These are phyloP conservation scores for Mycena chlorophos DNA, from an alignment of 768 basidiomycete species.

Conservation along the genomic window DNA sequence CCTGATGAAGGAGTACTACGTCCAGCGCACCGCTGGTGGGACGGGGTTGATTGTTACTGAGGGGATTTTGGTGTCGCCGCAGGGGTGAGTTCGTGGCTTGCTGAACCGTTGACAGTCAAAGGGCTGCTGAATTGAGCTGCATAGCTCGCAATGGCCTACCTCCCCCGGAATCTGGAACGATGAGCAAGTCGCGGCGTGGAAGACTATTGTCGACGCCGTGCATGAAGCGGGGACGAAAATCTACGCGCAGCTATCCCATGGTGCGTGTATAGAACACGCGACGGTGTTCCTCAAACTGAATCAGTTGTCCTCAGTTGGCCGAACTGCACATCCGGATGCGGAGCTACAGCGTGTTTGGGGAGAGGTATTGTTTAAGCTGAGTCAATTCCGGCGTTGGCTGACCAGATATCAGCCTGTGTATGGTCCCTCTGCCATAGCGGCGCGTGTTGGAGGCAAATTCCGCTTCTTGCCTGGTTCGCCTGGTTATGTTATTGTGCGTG, in stretches of 20 bases:
- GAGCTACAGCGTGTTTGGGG: neutral
- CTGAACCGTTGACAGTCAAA: no score
- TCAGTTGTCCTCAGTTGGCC: neutral
- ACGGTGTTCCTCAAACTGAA: neutral
- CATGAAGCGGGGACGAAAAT: conserved; percentile 30
- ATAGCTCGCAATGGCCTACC: conserved; percentile 37
- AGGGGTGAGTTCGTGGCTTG: conserved; percentile 25
- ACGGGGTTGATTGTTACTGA: conserved; percentile 39
- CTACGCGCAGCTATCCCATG: conserved; percentile 35
- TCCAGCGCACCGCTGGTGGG: conserved; percentile 33
- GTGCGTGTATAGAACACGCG: conserved; percentile 21
- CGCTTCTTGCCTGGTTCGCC: neutral
- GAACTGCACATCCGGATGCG: neutral
- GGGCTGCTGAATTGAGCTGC: neutral
- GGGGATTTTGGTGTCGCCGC: conserved; percentile 31
- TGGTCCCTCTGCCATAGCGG: neutral
- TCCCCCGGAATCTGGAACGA: conserved; percentile 42
- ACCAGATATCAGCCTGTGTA: neutral
- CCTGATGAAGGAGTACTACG: conserved; percentile 36
- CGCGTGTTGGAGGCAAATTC: neutral
- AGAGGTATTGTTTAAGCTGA: neutral
- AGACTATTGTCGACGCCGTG: conserved; percentile 39
- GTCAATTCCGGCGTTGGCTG: neutral
- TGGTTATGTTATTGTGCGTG: conserved; percentile 13
- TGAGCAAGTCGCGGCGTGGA: conserved; percentile 39